Evolutionary conservation across 129 eudicot genomes (phyloP).

Genomic region (Cynara cardunculus): DNA sequence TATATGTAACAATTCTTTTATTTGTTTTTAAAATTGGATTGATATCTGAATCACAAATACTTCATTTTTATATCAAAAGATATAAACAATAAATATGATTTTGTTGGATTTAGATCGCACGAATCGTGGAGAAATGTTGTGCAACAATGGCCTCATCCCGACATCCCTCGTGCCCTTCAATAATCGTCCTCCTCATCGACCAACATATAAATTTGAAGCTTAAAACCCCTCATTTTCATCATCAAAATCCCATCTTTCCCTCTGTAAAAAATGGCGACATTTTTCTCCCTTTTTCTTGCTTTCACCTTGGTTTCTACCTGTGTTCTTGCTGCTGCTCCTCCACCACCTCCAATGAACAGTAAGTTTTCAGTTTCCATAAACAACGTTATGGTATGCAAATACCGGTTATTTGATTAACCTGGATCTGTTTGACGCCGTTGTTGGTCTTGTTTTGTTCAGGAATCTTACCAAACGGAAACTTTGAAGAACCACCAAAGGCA

Average conservation of each 20-base stretch:
- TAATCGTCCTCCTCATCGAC: not conserved
- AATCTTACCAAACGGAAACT: slow-evolving; percentile 77
- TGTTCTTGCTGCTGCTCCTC: slow-evolving; percentile 25
- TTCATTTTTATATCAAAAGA: not conserved
- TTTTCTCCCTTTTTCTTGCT: slow-evolving; percentile 25
- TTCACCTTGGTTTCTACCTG: slow-evolving; percentile 27
- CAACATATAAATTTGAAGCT: slow-evolving; percentile 3
- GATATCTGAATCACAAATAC: too few relatives aligned
- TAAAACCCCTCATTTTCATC: not conserved
- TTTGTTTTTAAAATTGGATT: too few relatives aligned
- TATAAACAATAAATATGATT: not conserved
- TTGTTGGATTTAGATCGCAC: slow-evolving; percentile 11
- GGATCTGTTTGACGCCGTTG: not conserved
- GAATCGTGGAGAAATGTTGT: slow-evolving; percentile 14
- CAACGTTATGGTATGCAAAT: not conserved
- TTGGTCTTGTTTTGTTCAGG: slow-evolving; percentile 34
- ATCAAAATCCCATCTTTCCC: slow-evolving; percentile 7
- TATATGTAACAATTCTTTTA: too few relatives aligned
- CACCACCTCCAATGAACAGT: slow-evolving; percentile 44
- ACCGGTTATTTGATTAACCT: not conserved
- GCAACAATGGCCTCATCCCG: not conserved
- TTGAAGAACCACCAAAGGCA: slow-evolving; percentile 67
- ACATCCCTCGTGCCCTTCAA: slow-evolving; percentile 30
- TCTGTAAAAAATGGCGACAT: slow-evolving; percentile 27
- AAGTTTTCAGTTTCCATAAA: not conserved